Evolutionary conservation across 164 flowering plant species (phyloP).

Genomic region (Stephania yunnanensis): DNA sequence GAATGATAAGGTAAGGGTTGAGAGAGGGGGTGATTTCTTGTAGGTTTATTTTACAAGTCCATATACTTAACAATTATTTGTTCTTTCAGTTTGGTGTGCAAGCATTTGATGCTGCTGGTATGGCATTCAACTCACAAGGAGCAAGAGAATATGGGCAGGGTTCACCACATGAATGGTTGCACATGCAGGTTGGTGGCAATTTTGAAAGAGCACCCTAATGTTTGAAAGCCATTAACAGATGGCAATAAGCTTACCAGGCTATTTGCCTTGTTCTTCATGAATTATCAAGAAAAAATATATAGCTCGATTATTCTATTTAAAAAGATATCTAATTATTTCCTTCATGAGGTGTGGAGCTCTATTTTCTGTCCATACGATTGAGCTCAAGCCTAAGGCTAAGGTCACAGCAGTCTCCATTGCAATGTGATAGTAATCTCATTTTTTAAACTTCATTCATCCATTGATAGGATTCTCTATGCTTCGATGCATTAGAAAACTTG

Average conservation of each 20-base stretch:
- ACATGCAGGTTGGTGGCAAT: constrained; percentile 77
- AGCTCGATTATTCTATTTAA: background rate
- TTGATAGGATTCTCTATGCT: constrained; percentile 19
- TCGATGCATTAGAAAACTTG: constrained; percentile 18
- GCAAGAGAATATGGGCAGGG: constrained; percentile 57
- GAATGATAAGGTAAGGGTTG: background rate
- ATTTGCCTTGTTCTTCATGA: background rate
- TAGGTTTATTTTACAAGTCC: background rate
- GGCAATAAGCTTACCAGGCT: constrained; percentile 12
- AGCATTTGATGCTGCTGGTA: constrained; percentile 51
- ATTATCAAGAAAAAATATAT: background rate
- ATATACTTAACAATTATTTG: background rate
- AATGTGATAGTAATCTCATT: constrained; percentile 14
- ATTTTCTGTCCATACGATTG: constrained; percentile 14
- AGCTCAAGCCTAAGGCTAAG: constrained; percentile 1
- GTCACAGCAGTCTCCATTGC: constrained; percentile 6
- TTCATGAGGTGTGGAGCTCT: constrained; percentile 12
- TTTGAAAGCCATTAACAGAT: background rate
- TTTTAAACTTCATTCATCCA: constrained; percentile 18
- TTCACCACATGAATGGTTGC: constrained; percentile 68
- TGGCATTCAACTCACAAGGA: constrained; percentile 57
- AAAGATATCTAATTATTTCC: constrained; percentile 4
- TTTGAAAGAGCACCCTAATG: constrained; percentile 54
- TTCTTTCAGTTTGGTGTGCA: constrained; percentile 43
- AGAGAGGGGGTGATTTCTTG: background rate